phyloP scores from a whole-genome alignment of 2,329 filamentous ascomycete species.

The Colletotrichum sp. region DNA sequence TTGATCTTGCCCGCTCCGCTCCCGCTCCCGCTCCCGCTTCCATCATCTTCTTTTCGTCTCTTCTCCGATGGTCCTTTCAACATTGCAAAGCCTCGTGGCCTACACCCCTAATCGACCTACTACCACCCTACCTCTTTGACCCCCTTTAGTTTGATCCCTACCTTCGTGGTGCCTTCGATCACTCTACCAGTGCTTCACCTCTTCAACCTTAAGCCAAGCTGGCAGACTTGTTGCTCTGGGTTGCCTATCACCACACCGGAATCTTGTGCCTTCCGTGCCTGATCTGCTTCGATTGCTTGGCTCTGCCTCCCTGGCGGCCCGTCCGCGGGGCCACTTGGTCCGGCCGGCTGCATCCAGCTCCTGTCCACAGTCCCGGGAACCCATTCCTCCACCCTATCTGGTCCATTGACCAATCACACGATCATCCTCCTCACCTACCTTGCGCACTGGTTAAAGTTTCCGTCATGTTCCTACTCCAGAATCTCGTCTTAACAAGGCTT shows the following conservation, averaged over 20 bases:
- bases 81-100: neutral
- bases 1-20: constrained; percentile 7
- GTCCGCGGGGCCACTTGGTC: neutral
- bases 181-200: neutral
- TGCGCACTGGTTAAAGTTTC: neutral
- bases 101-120: neutral
- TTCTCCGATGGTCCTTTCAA: neutral
- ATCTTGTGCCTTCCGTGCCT: constrained; percentile 24
- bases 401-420: neutral
- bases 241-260: constrained; percentile 26
- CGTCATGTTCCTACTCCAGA: neutral
- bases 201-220: neutral
- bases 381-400: neutral
- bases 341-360: neutral
- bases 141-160: neutral
- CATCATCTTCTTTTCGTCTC: neutral
- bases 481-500: constrained; percentile 7
- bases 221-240: constrained; percentile 23
- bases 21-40: constrained; percentile 1
- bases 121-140: neutral
- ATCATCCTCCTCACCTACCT: neutral
- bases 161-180: neutral
- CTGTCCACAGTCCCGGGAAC: neutral
- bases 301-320: neutral
- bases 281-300: constrained; percentile 2